Base-by-base conservation (phyloP, 371 early-diverging fungal species). In the Aphelidium insulamus region DNA sequence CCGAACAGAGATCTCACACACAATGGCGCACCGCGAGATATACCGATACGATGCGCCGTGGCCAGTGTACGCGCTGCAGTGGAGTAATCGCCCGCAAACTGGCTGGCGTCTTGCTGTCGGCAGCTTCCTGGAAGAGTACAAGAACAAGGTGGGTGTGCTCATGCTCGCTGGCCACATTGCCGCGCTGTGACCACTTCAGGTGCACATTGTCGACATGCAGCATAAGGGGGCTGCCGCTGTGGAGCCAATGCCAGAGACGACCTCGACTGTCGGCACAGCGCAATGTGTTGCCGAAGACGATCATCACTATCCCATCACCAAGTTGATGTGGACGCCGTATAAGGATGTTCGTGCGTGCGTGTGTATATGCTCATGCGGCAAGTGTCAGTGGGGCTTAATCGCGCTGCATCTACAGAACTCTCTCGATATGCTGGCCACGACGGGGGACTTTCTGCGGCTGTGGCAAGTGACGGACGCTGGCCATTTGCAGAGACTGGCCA, bases 221-320 rank as follows among this genome's bases (percentile, higher is more conserved):
- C 28, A 17, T 16, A 12, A 24, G 8, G 33, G 26, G 15, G 16
- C 19, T 17, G 14, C 26, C 12, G 24, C 24, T 4, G 25, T 21
- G 15, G 21, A 26, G 29, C 7, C 28, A 35, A 21, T 21, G 2
- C 16, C 12, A 29, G 18, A n/a, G 8, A 5, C 4, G 32, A 43
- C 1, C 50, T 51, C 38, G 37, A 48, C 17, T 48, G 49, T 22
- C 45, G 44, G 21, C 41, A 56, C 14, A 46, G 39, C 34, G 43
- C 39, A 37, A 27, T 30, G 29, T 2, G 52, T 79, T 7, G 87
- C 79, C 15, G 79, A 77, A 42, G 57, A 62, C 2, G 70, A 72
- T 21, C 72, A 78, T n/a, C 63, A 70, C 22, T 90, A 79, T 47
- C 94, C 94, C 15, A 59, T 76, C 23, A 84, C 90, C 4, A 86